Percentiles rank a stretch among this genome's conserved stretches.
These are phyloP conservation scores for Saccharomyces eubayanus DNA, from an alignment of 805 yeast species.

Conservation along the genomic window DNA sequence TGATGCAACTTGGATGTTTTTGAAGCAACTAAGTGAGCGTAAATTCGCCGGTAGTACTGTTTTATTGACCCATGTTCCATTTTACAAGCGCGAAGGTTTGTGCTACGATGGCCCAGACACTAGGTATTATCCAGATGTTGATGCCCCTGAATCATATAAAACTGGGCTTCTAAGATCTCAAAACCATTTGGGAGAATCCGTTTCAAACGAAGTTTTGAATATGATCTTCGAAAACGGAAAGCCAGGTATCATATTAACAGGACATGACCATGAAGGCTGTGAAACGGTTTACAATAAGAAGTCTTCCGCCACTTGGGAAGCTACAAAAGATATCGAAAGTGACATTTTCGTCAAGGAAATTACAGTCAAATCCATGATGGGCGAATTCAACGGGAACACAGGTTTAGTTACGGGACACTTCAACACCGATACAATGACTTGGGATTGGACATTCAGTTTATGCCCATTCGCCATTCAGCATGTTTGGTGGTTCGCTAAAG, in stretches of 20 bases:
- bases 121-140: constrained; percentile 45
- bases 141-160: constrained; percentile 56
- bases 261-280: constrained; percentile 97
- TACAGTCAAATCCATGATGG: constrained; percentile 92
- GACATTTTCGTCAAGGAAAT: constrained; percentile 51
- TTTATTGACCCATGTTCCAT: constrained; percentile 81
- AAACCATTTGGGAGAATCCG: constrained; percentile 66
- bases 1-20: constrained; percentile 62
- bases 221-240: constrained; percentile 58
- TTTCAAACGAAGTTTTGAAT: constrained; percentile 59
- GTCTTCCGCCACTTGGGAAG: constrained; percentile 39
- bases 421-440: constrained; percentile 33
- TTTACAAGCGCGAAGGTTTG: constrained; percentile 70
- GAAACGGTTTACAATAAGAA: constrained; percentile 50
- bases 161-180: constrained; percentile 70
- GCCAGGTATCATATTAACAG: constrained; percentile 78
- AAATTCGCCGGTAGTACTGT: constrained; percentile 72
- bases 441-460: constrained; percentile 63
- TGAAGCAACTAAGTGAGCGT: constrained; percentile 47
- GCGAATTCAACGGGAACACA: constrained; percentile 83
- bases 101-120: constrained; percentile 83
- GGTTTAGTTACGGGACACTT: constrained; percentile 77
- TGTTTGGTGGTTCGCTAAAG: constrained; percentile 89
- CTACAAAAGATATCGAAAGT: constrained; percentile 16
- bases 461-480: constrained; percentile 87